Evolutionary conservation across 2,329 filamentous ascomycete species (phyloP), one percentile per base, ranked within the genome.

Genomic region (Aureobasidium zeae): DNA sequence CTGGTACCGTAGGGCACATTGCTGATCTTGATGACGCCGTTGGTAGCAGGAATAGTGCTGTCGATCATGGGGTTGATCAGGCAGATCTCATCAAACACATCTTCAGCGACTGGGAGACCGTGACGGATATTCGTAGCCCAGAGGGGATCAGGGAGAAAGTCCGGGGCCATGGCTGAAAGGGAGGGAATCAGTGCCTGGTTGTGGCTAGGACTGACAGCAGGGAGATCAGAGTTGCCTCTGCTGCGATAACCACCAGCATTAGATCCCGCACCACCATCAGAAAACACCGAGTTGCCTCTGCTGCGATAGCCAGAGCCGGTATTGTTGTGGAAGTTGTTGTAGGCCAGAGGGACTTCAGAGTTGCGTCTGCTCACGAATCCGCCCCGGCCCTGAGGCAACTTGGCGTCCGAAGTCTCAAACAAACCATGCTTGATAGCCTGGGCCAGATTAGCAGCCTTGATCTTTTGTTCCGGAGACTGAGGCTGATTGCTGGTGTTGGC

Each of bases 1-100:
- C 66, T 69, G 28, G 71, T 61, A n/a, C 57, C 56, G 49, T 70
- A 75, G 0, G 72, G 72, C 21, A 74, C 72, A 34, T 48, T 54
- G 38, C 46, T 54, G 25, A 65, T 57, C 28, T 55, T 55, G 39
- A 64, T 50, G 9, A 59, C 55, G 22, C 63, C 63, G 47, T 53
- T 49, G 12, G 34, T 31, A 12, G 38, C 26, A 1, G 49, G 32
- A n/a, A n/a, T n/a, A 13, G 29, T 21, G 6, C 22, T 29, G n/a
- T 46, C 30, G 7, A 29, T 29, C 9, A 31, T 30, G 3, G 38
- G 47, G 46, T 61, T 54, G 13, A 50, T 50, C 38, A 62, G 51
- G 6, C 58, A 57, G 10, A 61, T 46, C 34, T 48, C 45, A 3
- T 55, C 45, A 30, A 57, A 55, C 16, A 54, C 51, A 25, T 57